A percentile compares a stretch with the other conserved stretches of the same genome.
Conservation (phyloP, 495 filamentous ascomycete genomes). For the Clavariopsis aquatica region DNA sequence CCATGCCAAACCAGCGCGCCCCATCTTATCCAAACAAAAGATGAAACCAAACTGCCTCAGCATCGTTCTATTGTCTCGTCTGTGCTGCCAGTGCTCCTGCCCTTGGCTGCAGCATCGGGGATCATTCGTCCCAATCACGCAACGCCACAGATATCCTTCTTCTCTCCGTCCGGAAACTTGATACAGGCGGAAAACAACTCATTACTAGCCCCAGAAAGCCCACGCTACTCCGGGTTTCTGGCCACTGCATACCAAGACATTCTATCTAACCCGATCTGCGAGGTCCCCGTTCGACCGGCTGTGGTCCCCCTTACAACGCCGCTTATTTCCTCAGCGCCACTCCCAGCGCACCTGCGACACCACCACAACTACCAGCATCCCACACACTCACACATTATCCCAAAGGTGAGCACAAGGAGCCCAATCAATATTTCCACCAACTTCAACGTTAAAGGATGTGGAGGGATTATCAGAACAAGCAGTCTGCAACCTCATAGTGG, state of each 20-base stretch:
- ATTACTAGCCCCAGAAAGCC: background rate
- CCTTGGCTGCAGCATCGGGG: conserved; percentile 29
- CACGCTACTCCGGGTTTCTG: background rate
- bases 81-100: conserved; percentile 31
- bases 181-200: conserved; percentile 17
- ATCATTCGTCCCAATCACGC: conserved; percentile 21
- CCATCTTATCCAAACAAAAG: background rate
- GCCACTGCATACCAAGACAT: background rate
- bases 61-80: conserved; percentile 32
- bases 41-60: background rate
- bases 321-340: background rate
- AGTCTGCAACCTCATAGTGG: conserved; percentile 20
- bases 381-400: conserved; percentile 13
- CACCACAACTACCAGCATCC: conserved; percentile 13
- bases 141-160: conserved; percentile 26
- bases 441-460: conserved; percentile 22
- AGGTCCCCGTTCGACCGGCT: conserved; percentile 13
- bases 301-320: conserved; percentile 17
- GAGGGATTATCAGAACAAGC: conserved; percentile 12
- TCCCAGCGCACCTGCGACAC: conserved; percentile 13
- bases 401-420: background rate
- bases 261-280: background rate
- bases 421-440: background rate
- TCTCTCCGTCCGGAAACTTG: conserved; percentile 31
- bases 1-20: background rate